Percentiles rank a stretch among this genome's conserved stretches.
Conservation (phyloP, 768 basidiomycete genomes). For the Lepiota brunneoincarnata region DNA sequence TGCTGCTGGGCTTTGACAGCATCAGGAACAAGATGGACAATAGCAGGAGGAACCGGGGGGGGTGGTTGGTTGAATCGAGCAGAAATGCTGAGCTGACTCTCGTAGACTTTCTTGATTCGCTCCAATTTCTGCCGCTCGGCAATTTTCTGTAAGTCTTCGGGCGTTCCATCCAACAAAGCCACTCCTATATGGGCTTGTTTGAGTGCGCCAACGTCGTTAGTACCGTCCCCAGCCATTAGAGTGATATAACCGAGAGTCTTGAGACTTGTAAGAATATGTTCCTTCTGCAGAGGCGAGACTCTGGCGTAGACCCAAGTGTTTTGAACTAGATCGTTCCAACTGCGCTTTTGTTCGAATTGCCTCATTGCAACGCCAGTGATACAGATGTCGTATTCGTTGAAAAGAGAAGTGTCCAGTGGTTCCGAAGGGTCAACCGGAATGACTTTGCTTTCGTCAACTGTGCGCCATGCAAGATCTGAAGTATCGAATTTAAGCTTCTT, state of each 20-base stretch:
- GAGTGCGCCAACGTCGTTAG: slow-evolving; percentile 97
- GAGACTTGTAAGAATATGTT: slow-evolving; percentile 88
- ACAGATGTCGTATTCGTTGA: slow-evolving; percentile 92
- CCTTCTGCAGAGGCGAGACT: slow-evolving; percentile 94
- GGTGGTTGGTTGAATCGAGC: slow-evolving; percentile 90
- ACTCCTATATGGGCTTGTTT: slow-evolving; percentile 98
- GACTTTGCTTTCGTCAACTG: slow-evolving; percentile 87
- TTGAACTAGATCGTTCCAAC: slow-evolving; percentile 84
- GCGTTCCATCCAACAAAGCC: slow-evolving; percentile 86
- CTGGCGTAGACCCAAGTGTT: slow-evolving; percentile 99
- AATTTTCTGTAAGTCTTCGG: slow-evolving; percentile 90
- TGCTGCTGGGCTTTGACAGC: slow-evolving; percentile 87
- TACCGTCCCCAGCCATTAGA: slow-evolving; percentile 98
- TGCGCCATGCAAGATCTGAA: slow-evolving; percentile 86
- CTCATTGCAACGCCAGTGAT: slow-evolving; percentile 93
- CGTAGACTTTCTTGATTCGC: slow-evolving; percentile 94
- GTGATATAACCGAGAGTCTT: slow-evolving; percentile 89
- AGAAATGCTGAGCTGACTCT: slow-evolving; percentile 90
- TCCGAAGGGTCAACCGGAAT: slow-evolving; percentile 81
- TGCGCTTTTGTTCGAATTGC: slow-evolving; percentile 69
- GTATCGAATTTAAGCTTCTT: neutral
- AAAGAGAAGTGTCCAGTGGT: slow-evolving; percentile 74
- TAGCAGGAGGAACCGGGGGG: slow-evolving; percentile 85
- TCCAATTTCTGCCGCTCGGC: slow-evolving; percentile 89
- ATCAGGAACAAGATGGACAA: slow-evolving; percentile 87